Conservation (phyloP, 495 filamentous ascomycete genomes). For the Penicillium cinerascens region DNA sequence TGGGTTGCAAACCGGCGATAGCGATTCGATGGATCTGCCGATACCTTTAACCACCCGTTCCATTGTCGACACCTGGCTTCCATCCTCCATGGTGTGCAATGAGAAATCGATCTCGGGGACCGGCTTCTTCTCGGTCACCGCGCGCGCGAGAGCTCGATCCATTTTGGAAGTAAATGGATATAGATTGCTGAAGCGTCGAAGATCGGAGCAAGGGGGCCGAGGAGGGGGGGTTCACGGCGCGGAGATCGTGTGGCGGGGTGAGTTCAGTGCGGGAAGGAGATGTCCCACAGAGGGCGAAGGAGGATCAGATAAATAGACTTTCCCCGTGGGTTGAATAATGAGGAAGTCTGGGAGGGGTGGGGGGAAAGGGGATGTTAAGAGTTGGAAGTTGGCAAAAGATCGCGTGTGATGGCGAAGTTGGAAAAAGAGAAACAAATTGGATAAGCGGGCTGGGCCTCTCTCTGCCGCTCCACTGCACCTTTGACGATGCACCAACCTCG, state of each 20-base stretch:
- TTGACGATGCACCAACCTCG: background rate
- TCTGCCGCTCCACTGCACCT: conserved; percentile 1
- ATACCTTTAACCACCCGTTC: conserved; percentile 98
- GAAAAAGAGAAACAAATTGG: conserved; percentile 32
- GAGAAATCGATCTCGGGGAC: conserved; percentile 98
- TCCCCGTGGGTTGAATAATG: background rate
- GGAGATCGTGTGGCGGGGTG: conserved; percentile 20
- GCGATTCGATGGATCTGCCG: conserved; percentile 5
- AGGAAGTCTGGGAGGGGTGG: background rate
- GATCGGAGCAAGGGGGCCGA: conserved; percentile 20
- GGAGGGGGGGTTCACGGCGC: conserved; percentile 7
- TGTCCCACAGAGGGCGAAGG: conserved; percentile 12
- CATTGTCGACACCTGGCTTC: conserved; percentile 85
- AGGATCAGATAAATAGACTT: conserved; percentile 5
- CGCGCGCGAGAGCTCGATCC: conserved; percentile 55
- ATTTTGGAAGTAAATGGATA: conserved; percentile 25
- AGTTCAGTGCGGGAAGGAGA: conserved; percentile 13
- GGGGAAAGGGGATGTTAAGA: background rate
- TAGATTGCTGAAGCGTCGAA: background rate
- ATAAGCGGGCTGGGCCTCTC: conserved; percentile 20
- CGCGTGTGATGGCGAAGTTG: conserved; percentile 16
- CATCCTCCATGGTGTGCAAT: conserved; percentile 97
- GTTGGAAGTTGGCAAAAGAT: conserved; percentile 6
- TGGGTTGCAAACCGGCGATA: background rate
- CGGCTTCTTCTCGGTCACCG: conserved; percentile 87